These are phyloP conservation scores for Auriculariales sp. DNA, from an alignment of 768 basidiomycete species.

Conservation along the genomic window DNA sequence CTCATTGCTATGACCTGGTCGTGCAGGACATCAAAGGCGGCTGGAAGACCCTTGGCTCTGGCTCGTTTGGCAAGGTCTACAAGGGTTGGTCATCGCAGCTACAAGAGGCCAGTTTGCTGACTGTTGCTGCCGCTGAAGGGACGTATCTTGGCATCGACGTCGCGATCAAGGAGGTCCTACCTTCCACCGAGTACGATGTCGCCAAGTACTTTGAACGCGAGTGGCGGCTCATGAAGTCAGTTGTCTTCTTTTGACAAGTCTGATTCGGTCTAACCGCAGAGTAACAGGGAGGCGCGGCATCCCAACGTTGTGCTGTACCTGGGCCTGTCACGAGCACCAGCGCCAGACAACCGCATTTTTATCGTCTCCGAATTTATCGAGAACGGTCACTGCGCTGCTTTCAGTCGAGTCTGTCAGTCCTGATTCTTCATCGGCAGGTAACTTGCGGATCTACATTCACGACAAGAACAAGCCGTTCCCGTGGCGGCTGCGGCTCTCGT, in stretches of 20 bases:
- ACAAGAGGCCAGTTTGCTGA: neutral
- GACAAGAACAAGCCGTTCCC: constrained; percentile 74
- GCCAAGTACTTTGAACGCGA: constrained; percentile 98
- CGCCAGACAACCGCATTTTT: constrained; percentile 73
- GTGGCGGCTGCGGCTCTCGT: constrained; percentile 87
- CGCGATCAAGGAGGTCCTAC: constrained; percentile 91
- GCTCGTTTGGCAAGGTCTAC: constrained; percentile 87
- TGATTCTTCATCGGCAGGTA: constrained; percentile 29
- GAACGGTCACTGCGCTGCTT: constrained; percentile 30
- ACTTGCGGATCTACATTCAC: constrained; percentile 82
- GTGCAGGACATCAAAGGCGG: constrained; percentile 69
- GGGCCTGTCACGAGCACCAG: constrained; percentile 70
- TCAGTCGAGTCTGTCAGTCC: neutral
- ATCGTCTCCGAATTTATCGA: constrained; percentile 94
- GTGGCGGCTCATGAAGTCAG: constrained; percentile 87
- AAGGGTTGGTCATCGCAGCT: constrained; percentile 34
- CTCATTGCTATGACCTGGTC: constrained; percentile 1
- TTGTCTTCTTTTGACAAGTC: neutral
- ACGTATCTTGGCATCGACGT: constrained; percentile 91
- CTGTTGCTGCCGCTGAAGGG: constrained; percentile 26
- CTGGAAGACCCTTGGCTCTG: constrained; percentile 85
- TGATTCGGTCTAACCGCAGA: constrained; percentile 2
- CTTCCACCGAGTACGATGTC: constrained; percentile 84
- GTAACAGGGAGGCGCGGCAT: constrained; percentile 62
- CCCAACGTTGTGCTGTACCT: constrained; percentile 90